Evolutionary conservation across 306 rosid genomes (phyloP), one percentile per base, ranked within the genome.

Genomic region (Betula pendula): DNA sequence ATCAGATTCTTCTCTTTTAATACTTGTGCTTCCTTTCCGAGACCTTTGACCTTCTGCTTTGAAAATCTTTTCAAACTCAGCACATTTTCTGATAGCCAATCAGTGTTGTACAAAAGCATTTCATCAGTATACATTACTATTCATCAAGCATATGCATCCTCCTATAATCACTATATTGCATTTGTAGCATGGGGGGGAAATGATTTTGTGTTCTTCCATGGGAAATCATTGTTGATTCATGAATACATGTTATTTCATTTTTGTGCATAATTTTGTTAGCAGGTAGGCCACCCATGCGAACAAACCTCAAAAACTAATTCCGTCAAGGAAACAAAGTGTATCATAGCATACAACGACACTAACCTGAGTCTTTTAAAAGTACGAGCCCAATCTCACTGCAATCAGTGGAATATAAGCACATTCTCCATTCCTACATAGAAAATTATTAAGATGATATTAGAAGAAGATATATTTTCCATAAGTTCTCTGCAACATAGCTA

Each of bases 51-150:
- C 84, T 89, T 95, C 48, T 87, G 78, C 91, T 83, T 95, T 67
- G 94, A 82, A 88, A 88, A 95, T 70, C 93, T 95, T 88, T 92
- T 91, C 87, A 95, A 76, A 78, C 91, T 91, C 70, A 95, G 90
- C 63, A 84, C 59, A 75, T 82, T 87, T 78, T 88, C 98, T 92
- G 94, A 83, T 35, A 42, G 79, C 71, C 88, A 86, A 82, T 72
- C 68, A 63, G 58, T 67, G 48, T 59, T 73, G 73, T 49, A 69
- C 80, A 88, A 42, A 68, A 60, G 35, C 24, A 83, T 68, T 76
- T 53, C 67, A 82, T 88, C 79, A 86, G 87, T 44, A 69, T 78
- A 82, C 53, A 73, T 29, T 20, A 79, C 72, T 19, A 59, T 40
- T 24, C 85, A 29, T 15, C 25, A 49, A 59, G 73, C 45, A 69